These are phyloP conservation scores for Arxiozyma slooffiae DNA, from an alignment of 1,139 yeast species.

Conservation along the genomic window DNA sequence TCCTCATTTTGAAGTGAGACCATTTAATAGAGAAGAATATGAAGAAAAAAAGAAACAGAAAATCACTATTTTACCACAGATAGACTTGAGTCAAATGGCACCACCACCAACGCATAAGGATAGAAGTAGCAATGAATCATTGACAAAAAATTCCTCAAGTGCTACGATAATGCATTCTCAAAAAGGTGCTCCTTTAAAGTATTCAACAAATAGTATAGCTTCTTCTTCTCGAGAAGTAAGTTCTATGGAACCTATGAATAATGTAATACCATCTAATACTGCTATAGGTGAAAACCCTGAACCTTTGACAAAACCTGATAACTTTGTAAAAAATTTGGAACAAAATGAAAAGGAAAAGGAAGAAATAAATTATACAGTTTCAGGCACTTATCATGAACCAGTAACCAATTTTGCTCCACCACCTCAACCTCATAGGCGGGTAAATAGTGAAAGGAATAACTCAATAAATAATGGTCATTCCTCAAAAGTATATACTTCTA, in stretches of 20 bases:
- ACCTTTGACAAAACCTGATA: neutral
- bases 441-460: constrained; percentile 1
- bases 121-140: constrained; percentile 9
- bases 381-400: constrained; percentile 7
- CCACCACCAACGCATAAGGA: constrained; percentile 27
- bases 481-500: neutral
- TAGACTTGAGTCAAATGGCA: constrained; percentile 17
- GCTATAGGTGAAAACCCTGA: neutral
- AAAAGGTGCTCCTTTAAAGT: neutral
- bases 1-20: constrained; percentile 16
- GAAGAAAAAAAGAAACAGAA: constrained; percentile 13
- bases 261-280: neutral
- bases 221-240: neutral
- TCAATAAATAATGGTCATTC: neutral
- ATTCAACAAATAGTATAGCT: neutral
- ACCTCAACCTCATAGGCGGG: constrained; percentile 24
- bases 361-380: neutral
- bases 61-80: constrained; percentile 9
- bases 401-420: constrained; percentile 25
- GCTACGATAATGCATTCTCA: neutral
- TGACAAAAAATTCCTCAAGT: neutral
- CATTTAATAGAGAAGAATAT: constrained; percentile 16
- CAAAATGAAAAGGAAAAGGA: neutral
- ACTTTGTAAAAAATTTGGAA: neutral
- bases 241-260: neutral